Base-by-base conservation (phyloP, 495 filamentous ascomycete species). In the Alectoria sarmentosa region DNA sequence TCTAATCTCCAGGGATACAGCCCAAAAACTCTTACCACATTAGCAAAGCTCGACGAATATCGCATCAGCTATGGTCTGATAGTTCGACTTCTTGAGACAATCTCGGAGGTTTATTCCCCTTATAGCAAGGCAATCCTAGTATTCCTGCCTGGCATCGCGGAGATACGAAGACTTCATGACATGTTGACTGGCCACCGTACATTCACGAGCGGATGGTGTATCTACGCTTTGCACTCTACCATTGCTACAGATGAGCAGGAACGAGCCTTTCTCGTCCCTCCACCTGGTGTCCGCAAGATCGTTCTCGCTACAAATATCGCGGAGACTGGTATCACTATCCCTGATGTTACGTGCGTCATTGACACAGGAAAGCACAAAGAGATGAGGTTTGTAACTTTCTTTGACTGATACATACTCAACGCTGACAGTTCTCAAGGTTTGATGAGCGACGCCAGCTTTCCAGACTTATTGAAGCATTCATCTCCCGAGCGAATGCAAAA, bases 171-270 rank as follows among this genome's bases (percentile, higher is more conserved):
- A 34, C 74, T 97, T 46, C 91, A 95, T 72, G 90, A 95, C 66
- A 85, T 92, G 69, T 78, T 98, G 15, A 69, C 86, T 8, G 83
- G 86, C 1, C 85, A 94, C 68, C 83, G 84, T 3, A 76, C 78
- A 4, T 95, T 96, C 74, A 79, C 84, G 23, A 72, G 75, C 26
- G 76, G 75, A 59, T 97, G 92, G 91, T 82, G 88, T 57, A 80
- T 97, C 19, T 89, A 95, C 74, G 86, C 90, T 4, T 81, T 97
- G 44, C 94, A 98, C 74, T 97, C 93, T 3, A 91, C 88, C 3
- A 95, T 98, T 70, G 88, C 93, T n/a, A 96, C 87, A 61, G 94
- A 97, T 69, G 92, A 97, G 32, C 94, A 97, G 76, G 92, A 97
- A 74, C 84, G 86, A 54, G 94, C 92, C 3, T 97, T 98, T 71